These are phyloP conservation scores for Pestalotiopsis sp. DNA, from an alignment of 2,329 filamentous ascomycete genomes.

Conservation along the genomic window DNA sequence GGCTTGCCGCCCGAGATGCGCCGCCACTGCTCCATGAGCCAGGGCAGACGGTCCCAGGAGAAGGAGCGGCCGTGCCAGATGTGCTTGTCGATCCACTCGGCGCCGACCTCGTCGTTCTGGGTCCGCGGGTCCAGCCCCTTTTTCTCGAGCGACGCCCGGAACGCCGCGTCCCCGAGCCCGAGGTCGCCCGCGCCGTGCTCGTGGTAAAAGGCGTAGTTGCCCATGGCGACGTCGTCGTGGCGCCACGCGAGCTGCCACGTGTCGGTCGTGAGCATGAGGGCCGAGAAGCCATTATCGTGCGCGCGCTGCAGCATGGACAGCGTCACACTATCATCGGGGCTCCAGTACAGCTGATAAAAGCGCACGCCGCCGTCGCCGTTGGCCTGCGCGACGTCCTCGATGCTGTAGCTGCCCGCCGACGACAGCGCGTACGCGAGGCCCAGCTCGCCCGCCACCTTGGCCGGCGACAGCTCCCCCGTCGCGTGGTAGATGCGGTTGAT, in stretches of 20 bases:
- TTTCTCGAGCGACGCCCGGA: conserved; percentile 54
- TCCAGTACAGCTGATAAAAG: conserved; percentile 32
- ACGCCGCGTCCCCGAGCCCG: conserved; percentile 62
- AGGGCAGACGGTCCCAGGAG: conserved; percentile 66
- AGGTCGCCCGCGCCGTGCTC: conserved; percentile 58
- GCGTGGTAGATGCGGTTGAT: conserved; percentile 63
- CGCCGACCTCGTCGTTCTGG: conserved; percentile 55
- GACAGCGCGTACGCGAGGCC: conserved; percentile 27
- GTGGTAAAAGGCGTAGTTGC: conserved; percentile 67
- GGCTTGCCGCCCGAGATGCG: conserved; percentile 59
- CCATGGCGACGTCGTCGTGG: conserved; percentile 57
- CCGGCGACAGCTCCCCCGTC: conserved; percentile 51
- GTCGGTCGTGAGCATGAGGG: conserved; percentile 63
- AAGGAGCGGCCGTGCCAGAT: conserved; percentile 67
- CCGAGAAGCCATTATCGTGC: conserved; percentile 55
- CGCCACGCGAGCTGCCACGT: conserved; percentile 68
- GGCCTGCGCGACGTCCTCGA: conserved; percentile 30
- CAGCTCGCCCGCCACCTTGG: conserved; percentile 22
- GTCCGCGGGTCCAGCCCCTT: conserved; percentile 55
- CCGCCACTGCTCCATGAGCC: conserved; percentile 64
- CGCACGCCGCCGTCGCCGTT: conserved; percentile 24
- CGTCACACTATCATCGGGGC: conserved; percentile 33
- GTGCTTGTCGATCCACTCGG: conserved; percentile 64
- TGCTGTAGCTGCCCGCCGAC: conserved; percentile 28
- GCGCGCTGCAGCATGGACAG: conserved; percentile 58